These are phyloP conservation scores for Allomyces arbusculus DNA, from an alignment of 192 early-diverging fungal species.

Conservation along the genomic window DNA sequence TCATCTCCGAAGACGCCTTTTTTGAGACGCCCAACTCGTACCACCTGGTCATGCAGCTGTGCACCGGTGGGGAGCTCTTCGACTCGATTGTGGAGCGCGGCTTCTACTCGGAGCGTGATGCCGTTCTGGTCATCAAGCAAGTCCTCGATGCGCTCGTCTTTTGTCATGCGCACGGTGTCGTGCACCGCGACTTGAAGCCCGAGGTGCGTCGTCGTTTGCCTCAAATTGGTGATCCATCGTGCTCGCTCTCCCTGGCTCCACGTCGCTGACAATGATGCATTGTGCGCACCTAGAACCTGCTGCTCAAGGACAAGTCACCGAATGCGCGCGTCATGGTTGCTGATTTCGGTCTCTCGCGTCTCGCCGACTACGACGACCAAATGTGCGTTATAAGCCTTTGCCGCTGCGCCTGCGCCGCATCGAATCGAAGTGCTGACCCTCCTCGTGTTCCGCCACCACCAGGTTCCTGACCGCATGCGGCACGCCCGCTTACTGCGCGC, in stretches of 20 bases:
- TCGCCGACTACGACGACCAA: background rate
- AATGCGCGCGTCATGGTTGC: constrained; percentile 54
- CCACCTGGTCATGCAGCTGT: background rate
- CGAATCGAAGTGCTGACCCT: too few relatives aligned
- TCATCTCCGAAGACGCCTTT: background rate
- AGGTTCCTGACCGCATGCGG: constrained; percentile 3
- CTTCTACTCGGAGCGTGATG: background rate
- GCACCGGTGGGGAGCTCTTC: background rate
- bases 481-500: constrained; percentile 6
- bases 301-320: constrained; percentile 23
- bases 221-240: too few relatives aligned
- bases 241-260: too few relatives aligned
- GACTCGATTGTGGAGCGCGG: background rate
- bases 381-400: background rate
- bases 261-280: too few relatives aligned
- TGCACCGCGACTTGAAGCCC: constrained; percentile 83
- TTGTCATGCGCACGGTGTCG: constrained; percentile 56
- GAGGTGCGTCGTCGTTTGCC: constrained; percentile 9
- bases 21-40: background rate
- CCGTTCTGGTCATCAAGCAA: constrained; percentile 28
- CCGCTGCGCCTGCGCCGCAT: too few relatives aligned
- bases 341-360: constrained; percentile 44
- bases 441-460: too few relatives aligned
- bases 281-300: constrained; percentile 30
- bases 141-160: constrained; percentile 53